A percentile compares a stretch with the other conserved stretches of the same genome.
phyloP scores from a whole-genome alignment of 148 eudicot species.

The Rhododendron griersonianum region DNA sequence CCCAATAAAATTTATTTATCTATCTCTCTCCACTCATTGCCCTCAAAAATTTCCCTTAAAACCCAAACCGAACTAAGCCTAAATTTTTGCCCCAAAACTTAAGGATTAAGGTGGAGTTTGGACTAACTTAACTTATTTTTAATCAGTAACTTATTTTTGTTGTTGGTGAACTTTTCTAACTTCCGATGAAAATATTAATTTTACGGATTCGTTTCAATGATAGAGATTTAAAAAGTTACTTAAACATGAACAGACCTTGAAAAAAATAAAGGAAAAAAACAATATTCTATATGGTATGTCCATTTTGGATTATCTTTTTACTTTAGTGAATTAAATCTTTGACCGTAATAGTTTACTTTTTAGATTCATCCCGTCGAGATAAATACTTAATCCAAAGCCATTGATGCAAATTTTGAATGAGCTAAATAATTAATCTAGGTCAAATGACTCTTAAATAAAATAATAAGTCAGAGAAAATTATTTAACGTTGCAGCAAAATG shows the following conservation, averaged over 20 bases:
- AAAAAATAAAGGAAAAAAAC: not conserved
- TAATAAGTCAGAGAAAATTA: not conserved
- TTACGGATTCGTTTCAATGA: not conserved
- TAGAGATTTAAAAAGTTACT: not conserved
- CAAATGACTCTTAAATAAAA: not conserved
- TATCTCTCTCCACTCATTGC: too few relatives aligned
- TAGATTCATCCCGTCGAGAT: not conserved
- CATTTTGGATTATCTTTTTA: not conserved
- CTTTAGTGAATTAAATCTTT: not conserved
- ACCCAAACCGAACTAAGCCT: too few relatives aligned
- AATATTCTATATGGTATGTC: not conserved
- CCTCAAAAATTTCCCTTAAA: too few relatives aligned
- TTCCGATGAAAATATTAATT: not conserved
- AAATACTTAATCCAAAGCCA: not conserved
- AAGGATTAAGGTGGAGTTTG: not conserved
- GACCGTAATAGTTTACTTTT: too few relatives aligned
- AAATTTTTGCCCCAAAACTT: not conserved
- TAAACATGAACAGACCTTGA: not conserved
- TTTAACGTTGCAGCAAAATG: slow-evolving; percentile 5
- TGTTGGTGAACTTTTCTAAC: not conserved
- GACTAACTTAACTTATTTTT: not conserved
- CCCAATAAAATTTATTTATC: too few relatives aligned
- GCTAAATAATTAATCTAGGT: not conserved
- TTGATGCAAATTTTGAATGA: not conserved
- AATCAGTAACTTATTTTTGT: not conserved